phyloP scores from a whole-genome alignment of 164 flowering plant genomes.

The Stephania japonica region DNA sequence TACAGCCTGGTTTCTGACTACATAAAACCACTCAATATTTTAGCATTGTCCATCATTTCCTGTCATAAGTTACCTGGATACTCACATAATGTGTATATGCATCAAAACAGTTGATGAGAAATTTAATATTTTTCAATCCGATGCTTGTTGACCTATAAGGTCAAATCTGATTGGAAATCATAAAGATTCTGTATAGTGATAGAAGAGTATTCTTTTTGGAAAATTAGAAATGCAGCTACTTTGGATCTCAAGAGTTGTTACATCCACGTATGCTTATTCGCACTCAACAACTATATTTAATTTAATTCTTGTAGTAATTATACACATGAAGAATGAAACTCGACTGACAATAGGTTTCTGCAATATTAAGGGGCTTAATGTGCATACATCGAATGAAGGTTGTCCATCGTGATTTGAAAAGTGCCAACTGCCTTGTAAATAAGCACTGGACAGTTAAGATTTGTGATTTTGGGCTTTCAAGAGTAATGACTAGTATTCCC shows the following conservation, averaged over 20 bases:
- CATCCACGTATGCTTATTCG: not conserved
- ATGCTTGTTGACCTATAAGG: not conserved
- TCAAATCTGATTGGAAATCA: not conserved
- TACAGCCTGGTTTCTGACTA: not conserved
- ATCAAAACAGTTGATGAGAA: not conserved
- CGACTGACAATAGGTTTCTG: constrained; percentile 12
- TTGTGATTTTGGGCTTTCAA: constrained; percentile 95
- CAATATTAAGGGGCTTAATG: constrained; percentile 70
- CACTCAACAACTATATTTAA: not conserved
- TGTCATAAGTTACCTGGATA: not conserved
- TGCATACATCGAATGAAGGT: constrained; percentile 92
- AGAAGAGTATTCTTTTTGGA: too few relatives aligned
- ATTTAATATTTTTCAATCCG: not conserved
- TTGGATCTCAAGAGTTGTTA: too few relatives aligned
- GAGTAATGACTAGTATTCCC: constrained; percentile 51
- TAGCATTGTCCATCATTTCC: not conserved
- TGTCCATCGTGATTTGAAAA: constrained; percentile 85
- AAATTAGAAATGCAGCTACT: too few relatives aligned
- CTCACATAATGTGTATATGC: not conserved
- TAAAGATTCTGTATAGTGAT: not conserved
- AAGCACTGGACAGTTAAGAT: constrained; percentile 89
- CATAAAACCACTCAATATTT: not conserved
- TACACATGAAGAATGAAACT: not conserved
- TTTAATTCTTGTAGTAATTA: not conserved
- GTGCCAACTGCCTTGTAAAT: constrained; percentile 93